These are phyloP conservation scores for Remersonia thermophila DNA, from an alignment of 2,329 filamentous ascomycete species.

Conservation along the genomic window DNA sequence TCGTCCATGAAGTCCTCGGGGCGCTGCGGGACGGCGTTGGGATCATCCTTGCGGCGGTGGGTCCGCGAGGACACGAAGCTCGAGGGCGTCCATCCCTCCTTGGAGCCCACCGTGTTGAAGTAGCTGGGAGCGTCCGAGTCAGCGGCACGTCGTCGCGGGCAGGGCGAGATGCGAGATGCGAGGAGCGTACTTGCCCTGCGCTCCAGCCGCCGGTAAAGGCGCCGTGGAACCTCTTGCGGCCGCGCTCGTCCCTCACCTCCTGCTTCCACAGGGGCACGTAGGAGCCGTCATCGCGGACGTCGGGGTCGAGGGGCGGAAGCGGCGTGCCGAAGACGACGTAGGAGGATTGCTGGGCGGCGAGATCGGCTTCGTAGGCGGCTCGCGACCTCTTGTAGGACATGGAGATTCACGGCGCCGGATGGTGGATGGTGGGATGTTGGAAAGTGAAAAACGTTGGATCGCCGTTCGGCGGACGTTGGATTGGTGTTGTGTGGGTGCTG, in stretches of 20 bases:
- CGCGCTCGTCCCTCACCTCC: constrained; percentile 86
- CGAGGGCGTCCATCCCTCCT: constrained; percentile 92
- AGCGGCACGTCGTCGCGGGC: neutral
- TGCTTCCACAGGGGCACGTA: constrained; percentile 98
- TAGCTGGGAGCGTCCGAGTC: constrained; percentile 46
- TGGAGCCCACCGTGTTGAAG: constrained; percentile 95
- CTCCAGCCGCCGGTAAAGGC: constrained; percentile 96
- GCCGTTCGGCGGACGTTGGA: neutral
- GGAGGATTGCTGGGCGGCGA: constrained; percentile 53
- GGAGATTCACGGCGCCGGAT: constrained; percentile 8
- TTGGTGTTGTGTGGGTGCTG: too few species aligned
- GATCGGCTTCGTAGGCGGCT: constrained; percentile 64
- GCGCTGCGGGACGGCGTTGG: constrained; percentile 43
- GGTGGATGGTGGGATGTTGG: neutral
- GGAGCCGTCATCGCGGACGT: constrained; percentile 75
- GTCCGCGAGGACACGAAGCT: constrained; percentile 83
- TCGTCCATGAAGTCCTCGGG: constrained; percentile 97
- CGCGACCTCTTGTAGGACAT: constrained; percentile 77
- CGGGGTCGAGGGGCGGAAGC: constrained; percentile 63
- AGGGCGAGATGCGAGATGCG: too few species aligned
- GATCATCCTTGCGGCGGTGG: constrained; percentile 58
- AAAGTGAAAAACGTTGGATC: neutral
- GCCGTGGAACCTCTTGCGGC: constrained; percentile 81
- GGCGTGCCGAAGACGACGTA: constrained; percentile 77
- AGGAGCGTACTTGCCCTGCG: constrained; percentile 57